phyloP scores from a whole-genome alignment of 495 filamentous ascomycete genomes.

The Daldinia grandis region DNA sequence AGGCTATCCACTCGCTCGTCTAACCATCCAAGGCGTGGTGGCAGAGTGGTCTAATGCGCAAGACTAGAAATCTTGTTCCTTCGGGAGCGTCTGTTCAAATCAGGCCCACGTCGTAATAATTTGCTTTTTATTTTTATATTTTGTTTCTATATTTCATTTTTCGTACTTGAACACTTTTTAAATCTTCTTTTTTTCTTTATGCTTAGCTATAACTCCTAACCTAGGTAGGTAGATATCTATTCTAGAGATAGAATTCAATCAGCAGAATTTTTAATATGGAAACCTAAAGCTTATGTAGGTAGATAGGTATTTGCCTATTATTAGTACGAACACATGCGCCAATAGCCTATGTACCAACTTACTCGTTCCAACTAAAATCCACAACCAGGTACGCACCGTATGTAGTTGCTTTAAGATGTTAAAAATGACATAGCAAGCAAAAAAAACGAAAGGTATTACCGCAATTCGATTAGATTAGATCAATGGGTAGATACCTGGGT shows the following conservation, averaged over 20 bases:
- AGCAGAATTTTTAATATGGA: too few species aligned
- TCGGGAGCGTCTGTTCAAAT: conserved; percentile 3
- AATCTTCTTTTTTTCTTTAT: neutral
- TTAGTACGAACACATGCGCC: too few species aligned
- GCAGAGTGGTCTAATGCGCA: conserved; percentile 5
- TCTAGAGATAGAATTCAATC: too few species aligned
- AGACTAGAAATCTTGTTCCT: conserved; percentile 5
- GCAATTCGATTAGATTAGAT: neutral
- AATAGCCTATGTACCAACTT: too few species aligned
- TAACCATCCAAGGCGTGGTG: neutral
- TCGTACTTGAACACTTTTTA: neutral
- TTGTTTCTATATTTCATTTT: neutral
- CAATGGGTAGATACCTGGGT: neutral
- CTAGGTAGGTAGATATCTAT: too few species aligned
- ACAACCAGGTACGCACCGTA: neutral
- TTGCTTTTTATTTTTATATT: neutral
- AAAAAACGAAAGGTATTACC: neutral
- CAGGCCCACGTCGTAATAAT: neutral
- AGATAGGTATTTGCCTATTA: too few species aligned
- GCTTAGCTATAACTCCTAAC: too few species aligned
- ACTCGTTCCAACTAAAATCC: neutral
- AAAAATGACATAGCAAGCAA: too few species aligned
- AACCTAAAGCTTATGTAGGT: too few species aligned
- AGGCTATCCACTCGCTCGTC: neutral
- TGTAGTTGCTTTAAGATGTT: too few species aligned